Percentiles rank a stretch among this genome's conserved stretches.
Conservation (phyloP, 805 yeast species). For the Pichia occidentalis region DNA sequence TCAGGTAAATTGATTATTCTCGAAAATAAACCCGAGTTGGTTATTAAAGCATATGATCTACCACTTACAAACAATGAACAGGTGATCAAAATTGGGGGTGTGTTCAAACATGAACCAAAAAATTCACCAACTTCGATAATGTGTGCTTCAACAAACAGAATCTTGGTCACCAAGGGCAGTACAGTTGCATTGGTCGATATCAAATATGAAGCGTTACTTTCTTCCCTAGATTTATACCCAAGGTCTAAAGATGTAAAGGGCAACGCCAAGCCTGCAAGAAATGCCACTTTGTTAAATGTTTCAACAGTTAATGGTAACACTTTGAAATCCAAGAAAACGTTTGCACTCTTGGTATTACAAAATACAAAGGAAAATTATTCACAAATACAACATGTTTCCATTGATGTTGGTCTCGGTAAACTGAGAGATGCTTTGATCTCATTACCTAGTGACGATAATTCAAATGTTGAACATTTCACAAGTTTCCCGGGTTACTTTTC, state of each 20-base stretch:
- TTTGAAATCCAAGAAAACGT: slow-evolving; percentile 34
- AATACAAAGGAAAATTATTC: slow-evolving; percentile 38
- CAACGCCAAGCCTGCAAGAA: slow-evolving; percentile 21
- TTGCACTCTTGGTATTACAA: slow-evolving; percentile 36
- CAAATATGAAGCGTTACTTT: slow-evolving; percentile 35
- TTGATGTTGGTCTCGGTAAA: slow-evolving; percentile 62
- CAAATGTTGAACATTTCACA: slow-evolving; percentile 11
- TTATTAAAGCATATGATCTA: slow-evolving; percentile 25
- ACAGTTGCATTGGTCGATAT: slow-evolving; percentile 39
- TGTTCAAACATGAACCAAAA: slow-evolving; percentile 23
- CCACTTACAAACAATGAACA: slow-evolving; percentile 30
- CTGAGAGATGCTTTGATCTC: slow-evolving; percentile 66
- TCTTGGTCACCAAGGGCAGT: slow-evolving; percentile 36
- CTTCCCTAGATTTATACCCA: slow-evolving; percentile 26
- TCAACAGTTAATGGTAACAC: slow-evolving; percentile 39
- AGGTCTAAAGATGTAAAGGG: slow-evolving; percentile 22
- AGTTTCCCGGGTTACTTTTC: slow-evolving; percentile 16
- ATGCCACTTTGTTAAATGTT: slow-evolving; percentile 27
- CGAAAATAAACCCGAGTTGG: slow-evolving; percentile 15
- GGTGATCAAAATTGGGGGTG: slow-evolving; percentile 20
- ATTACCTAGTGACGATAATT: slow-evolving; percentile 20
- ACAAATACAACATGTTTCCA: slow-evolving; percentile 37
- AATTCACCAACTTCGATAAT: slow-evolving; percentile 30
- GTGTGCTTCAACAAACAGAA: slow-evolving; percentile 39
- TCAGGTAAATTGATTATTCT: slow-evolving; percentile 26